Evolutionary conservation across 768 basidiomycete species (phyloP), one percentile per base, ranked within the genome.

Genomic region (Leucosporidium creatinivorum): DNA sequence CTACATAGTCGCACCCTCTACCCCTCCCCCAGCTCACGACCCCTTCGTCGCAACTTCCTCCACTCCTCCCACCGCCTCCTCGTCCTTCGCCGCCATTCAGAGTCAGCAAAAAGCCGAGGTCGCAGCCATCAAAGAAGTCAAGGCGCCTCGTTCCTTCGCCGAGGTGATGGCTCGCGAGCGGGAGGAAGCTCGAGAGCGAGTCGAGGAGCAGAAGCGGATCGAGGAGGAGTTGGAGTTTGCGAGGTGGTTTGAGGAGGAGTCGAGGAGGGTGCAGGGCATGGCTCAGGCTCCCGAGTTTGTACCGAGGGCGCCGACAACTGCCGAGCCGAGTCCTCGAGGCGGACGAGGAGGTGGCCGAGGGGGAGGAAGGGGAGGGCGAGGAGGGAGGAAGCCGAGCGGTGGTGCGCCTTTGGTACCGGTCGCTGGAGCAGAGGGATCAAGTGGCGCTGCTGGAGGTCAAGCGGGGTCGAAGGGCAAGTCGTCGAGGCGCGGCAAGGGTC

Each of bases 161-260:
- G 74, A 76, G 12, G 66, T 76, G 19, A 75, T 75, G 69, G 61
- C 47, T n/a, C 65, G 71, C 52, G 75, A 76, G 47, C 56, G 62
- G 26, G 66, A 61, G 18, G 63, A 62, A 3, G 67, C 66, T n/a
- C 18, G 36, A 48, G 52, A 33, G 25, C 19, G 23, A 9, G 21
- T 19, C 56, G 36, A 58, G 21, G 62, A 63, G 49, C 50, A 48
- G 60, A 39, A 31, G 58, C n/a, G 52, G 17, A 47, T 44, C 7
- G 64, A 59, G 28, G 65, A 69, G 63, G 65, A 66, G 51, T 54
- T 26, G 52, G 74, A 69, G 52, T 76, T 76, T 36, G 67, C n/a
- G 51, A 52, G 31, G 15, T 76, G 75, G 75, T 76, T 72, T 44
- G 74, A 59, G 44, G 69, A 63, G 55, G 75, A 76, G 65, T 59